Evolutionary conservation across 73 alveolate species (phyloP).

Genomic region (Breviolum minutum): DNA sequence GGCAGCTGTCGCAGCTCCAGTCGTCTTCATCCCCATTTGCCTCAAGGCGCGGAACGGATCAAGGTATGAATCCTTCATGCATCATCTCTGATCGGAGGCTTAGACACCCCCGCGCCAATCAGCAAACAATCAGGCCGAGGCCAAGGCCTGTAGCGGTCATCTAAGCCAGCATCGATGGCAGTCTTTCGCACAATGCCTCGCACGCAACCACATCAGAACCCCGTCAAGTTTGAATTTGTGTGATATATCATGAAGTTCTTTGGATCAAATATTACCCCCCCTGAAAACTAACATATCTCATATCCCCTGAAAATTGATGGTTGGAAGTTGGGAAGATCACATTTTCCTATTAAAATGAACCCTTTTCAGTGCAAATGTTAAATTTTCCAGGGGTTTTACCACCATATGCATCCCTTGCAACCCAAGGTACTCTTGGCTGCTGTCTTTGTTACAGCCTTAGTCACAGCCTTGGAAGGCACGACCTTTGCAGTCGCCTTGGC

Average conservation of each 20-base stretch:
- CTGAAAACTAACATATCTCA: too few species aligned
- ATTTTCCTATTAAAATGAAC: too few species aligned
- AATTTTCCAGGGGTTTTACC: neutral
- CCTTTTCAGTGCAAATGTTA: too few species aligned
- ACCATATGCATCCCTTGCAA: neutral
- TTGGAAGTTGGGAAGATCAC: too few species aligned
- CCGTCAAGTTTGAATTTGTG: neutral
- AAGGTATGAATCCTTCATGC: too few species aligned
- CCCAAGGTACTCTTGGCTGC: slow-evolving; percentile 20
- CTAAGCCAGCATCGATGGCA: slow-evolving; percentile 57
- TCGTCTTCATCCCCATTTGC: slow-evolving; percentile 17
- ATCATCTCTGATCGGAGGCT: neutral
- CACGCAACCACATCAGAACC: neutral
- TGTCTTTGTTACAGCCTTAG: neutral
- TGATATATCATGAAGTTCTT: neutral
- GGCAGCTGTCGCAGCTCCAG: neutral
- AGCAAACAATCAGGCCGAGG: neutral
- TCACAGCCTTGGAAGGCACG: slow-evolving; percentile 1
- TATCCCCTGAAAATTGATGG: too few species aligned
- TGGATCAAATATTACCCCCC: too few species aligned
- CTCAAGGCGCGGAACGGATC: neutral
- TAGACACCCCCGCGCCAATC: neutral
- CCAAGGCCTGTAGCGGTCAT: slow-evolving; percentile 29
- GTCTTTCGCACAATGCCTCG: slow-evolving; percentile 61
- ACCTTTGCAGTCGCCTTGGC: neutral